Percentiles rank a stretch among this genome's conserved stretches.
These are phyloP conservation scores for Penicillium sumatraense DNA, from an alignment of 2,329 filamentous ascomycete genomes.

Conservation along the genomic window DNA sequence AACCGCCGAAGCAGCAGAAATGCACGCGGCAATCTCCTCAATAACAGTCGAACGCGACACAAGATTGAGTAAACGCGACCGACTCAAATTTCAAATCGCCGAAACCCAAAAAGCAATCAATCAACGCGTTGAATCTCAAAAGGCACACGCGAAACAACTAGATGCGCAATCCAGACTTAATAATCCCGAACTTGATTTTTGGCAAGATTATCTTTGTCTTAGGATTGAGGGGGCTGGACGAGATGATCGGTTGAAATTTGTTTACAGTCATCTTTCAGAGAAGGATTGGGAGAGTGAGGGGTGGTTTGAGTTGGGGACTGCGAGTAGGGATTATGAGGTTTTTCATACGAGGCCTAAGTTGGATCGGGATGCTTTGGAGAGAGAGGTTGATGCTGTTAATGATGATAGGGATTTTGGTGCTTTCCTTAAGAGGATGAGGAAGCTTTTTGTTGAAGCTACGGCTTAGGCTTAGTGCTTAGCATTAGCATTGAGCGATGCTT, in stretches of 20 bases:
- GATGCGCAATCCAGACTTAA: constrained; percentile 88
- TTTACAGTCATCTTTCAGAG: constrained; percentile 86
- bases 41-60: constrained; percentile 61
- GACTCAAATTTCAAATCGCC: constrained; percentile 60
- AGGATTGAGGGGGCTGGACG: constrained; percentile 86
- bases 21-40: constrained; percentile 63
- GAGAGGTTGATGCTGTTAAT: constrained; percentile 61
- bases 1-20: constrained; percentile 64
- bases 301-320: constrained; percentile 89
- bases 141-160: constrained; percentile 66
- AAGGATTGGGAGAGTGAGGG: constrained; percentile 86
- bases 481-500: constrained; percentile 39
- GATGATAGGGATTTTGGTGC: constrained; percentile 63
- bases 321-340: constrained; percentile 82
- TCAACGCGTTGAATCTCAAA: constrained; percentile 51
- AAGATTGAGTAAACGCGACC: constrained; percentile 59
- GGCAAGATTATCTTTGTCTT: constrained; percentile 88
- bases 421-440: constrained; percentile 68
- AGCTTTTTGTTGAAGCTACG: constrained; percentile 60
- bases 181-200: constrained; percentile 91
- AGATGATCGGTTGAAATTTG: constrained; percentile 85
- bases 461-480: too few species aligned
- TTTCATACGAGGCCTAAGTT: constrained; percentile 74
- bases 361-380: constrained; percentile 58
- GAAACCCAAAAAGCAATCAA: constrained; percentile 53